phyloP scores from a whole-genome alignment of 2,329 filamentous ascomycete species.

The Neodidymelliopsis sp. region DNA sequence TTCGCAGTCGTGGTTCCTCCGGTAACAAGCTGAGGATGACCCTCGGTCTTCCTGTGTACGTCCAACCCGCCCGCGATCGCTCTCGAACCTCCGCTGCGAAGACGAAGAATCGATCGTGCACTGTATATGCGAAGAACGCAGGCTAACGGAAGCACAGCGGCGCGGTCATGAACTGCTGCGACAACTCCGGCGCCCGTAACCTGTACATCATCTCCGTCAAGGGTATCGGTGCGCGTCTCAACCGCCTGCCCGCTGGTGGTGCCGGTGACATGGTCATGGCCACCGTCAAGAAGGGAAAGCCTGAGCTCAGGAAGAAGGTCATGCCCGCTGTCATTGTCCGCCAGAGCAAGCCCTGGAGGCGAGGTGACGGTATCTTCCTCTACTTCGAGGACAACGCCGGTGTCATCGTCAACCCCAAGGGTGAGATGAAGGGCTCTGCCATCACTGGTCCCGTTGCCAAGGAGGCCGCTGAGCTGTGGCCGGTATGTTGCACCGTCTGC shows the following conservation, averaged over 20 bases:
- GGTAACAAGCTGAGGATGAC: constrained; percentile 99
- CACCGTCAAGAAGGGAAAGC: constrained; percentile 99
- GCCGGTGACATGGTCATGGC: constrained; percentile 99
- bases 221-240: constrained; percentile 96
- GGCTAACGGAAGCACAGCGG: constrained; percentile 67
- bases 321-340: constrained; percentile 99
- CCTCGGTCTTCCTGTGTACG: constrained; percentile 99
- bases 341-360: constrained; percentile 99
- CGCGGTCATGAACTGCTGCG: constrained; percentile 99
- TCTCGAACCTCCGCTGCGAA: constrained; percentile 10
- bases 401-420: constrained; percentile 99
- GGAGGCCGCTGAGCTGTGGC: constrained; percentile 99
- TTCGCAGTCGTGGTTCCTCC: constrained; percentile 75
- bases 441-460: constrained; percentile 99
- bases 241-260: constrained; percentile 95
- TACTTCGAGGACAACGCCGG: constrained; percentile 99
- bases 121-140: constrained; percentile 24
- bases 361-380: constrained; percentile 96
- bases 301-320: constrained; percentile 99
- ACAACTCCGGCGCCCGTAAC: constrained; percentile 99
- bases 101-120: constrained; percentile 6
- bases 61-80: constrained; percentile 47
- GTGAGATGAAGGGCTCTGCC: constrained; percentile 99
- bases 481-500: constrained; percentile 67
- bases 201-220: constrained; percentile 99